These are phyloP conservation scores for Magnaporthiopsis rhizophila DNA, from an alignment of 2,329 filamentous ascomycete species.

Conservation along the genomic window DNA sequence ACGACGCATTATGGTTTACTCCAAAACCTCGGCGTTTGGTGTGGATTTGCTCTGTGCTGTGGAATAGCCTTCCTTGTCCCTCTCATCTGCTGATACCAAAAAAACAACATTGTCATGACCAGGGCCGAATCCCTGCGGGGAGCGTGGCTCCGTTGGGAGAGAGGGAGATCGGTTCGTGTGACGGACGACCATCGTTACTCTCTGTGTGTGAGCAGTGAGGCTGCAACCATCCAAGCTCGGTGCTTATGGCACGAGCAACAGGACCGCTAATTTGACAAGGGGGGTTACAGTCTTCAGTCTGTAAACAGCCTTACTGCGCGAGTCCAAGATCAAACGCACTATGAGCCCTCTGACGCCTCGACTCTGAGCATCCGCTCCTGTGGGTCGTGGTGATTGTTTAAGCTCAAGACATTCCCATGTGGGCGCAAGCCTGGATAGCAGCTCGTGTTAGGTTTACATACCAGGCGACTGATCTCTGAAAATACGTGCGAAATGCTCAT, in stretches of 20 bases:
- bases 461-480: no score
- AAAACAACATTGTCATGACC: not conserved
- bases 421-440: not conserved
- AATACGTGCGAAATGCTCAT: no score
- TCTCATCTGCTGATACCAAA: not conserved
- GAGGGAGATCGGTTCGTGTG: no score
- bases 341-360: slow-evolving; percentile 7
- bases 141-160: no score
- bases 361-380: not conserved
- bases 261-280: slow-evolving; percentile 7
- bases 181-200: not conserved
- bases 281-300: slow-evolving; percentile 6
- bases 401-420: slow-evolving; percentile 1
- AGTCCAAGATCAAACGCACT: slow-evolving; percentile 4
- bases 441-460: not conserved
- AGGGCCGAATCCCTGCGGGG: no score
- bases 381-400: slow-evolving; percentile 8
- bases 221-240: not conserved
- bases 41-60: not conserved
- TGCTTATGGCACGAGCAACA: not conserved
- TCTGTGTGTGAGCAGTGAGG: not conserved
- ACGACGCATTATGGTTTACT: slow-evolving; percentile 1
- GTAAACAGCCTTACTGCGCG: slow-evolving; percentile 7
- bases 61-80: not conserved
- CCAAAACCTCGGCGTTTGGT: not conserved